phyloP scores from a whole-genome alignment of 2,329 filamentous ascomycete genomes.

The Cadophora sp. region DNA sequence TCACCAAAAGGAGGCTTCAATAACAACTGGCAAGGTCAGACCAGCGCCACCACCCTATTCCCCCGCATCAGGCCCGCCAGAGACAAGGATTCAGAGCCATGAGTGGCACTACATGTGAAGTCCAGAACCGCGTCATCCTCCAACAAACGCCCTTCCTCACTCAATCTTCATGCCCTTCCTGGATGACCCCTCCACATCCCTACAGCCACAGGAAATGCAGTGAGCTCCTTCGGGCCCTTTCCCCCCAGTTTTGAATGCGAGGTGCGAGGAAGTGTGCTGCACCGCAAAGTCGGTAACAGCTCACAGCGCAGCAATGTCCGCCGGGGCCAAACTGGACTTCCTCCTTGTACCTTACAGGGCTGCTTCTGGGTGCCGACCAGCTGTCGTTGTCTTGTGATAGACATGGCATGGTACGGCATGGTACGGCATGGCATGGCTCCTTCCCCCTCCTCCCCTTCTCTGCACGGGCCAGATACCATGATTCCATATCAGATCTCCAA shows the following conservation, averaged over 20 bases:
- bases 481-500: slow-evolving; percentile 28
- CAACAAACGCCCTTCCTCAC: slow-evolving; percentile 15
- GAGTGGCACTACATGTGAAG: slow-evolving; percentile 8
- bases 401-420: not conserved
- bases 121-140: slow-evolving; percentile 22
- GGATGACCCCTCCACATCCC: slow-evolving; percentile 23
- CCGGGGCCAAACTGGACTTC: not conserved
- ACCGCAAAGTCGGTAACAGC: slow-evolving; percentile 18
- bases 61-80: slow-evolving; percentile 24
- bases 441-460: not conserved
- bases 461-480: slow-evolving; percentile 27
- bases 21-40: not conserved
- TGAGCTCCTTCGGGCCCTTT: slow-evolving; percentile 21
- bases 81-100: slow-evolving; percentile 20
- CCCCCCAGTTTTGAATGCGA: slow-evolving; percentile 21
- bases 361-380: not conserved
- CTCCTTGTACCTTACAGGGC: slow-evolving; percentile 29
- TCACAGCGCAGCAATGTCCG: slow-evolving; percentile 4
- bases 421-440: not conserved
- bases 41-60: slow-evolving; percentile 29
- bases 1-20: slow-evolving; percentile 23
- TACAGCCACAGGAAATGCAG: slow-evolving; percentile 21
- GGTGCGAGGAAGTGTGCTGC: slow-evolving; percentile 15
- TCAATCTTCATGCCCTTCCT: slow-evolving; percentile 11
- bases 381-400: slow-evolving; percentile 19